Percentiles rank a stretch among this genome's conserved stretches.
Conservation (phyloP, 805 yeast genomes). For the Zygotorulaspora chibaensis region DNA sequence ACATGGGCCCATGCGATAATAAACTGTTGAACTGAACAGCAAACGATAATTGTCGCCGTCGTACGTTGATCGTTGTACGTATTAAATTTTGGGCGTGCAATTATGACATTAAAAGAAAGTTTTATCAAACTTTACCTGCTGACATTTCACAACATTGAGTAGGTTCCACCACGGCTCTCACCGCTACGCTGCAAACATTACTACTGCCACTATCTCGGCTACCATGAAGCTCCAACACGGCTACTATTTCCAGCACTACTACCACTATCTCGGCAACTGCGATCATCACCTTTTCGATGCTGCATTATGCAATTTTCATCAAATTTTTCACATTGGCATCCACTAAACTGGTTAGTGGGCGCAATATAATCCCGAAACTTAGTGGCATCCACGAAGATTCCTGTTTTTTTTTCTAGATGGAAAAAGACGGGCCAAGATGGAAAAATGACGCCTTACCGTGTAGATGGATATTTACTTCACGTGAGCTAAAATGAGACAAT, state of each 20-base stretch:
- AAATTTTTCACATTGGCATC: neutral
- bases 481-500: no score
- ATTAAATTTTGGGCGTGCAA: neutral
- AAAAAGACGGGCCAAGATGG: no score
- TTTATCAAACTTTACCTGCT: neutral
- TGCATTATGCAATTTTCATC: conserved; percentile 2
- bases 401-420: neutral
- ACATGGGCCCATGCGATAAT: conserved; percentile 3
- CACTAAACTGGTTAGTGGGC: neutral
- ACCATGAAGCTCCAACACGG: neutral
- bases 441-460: no score
- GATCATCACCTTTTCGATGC: conserved; percentile 3
- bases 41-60: neutral
- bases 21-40: conserved; percentile 1
- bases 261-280: neutral
- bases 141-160: neutral
- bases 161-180: neutral
- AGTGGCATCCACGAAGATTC: neutral
- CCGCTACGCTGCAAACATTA: no score
- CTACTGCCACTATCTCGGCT: no score
- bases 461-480: no score
- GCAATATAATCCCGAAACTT: neutral
- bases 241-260: neutral
- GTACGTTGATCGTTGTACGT: neutral
- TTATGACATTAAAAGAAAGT: neutral